These are phyloP conservation scores for Crataegus laevigata DNA, from an alignment of 306 rosid genomes.

Conservation along the genomic window DNA sequence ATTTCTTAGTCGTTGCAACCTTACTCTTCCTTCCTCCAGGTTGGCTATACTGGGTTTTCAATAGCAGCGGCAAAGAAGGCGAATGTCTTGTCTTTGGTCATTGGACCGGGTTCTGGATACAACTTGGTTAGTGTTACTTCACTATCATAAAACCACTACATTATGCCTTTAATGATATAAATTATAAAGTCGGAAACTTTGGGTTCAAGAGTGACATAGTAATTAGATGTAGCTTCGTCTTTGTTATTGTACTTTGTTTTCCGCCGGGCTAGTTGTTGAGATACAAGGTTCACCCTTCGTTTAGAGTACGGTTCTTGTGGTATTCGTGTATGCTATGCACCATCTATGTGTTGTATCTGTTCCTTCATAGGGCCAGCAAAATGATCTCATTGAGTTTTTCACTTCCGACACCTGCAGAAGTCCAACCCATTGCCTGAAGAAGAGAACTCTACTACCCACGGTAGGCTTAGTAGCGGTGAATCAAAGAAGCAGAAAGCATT, in stretches of 20 bases:
- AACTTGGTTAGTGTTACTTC: slow-evolving; percentile 53
- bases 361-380: not conserved
- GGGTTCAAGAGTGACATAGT: not conserved
- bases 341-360: not conserved
- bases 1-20: not conserved
- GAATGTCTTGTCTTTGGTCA: slow-evolving; percentile 53
- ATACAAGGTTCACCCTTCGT: not conserved
- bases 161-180: too few species aligned
- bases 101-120: slow-evolving; percentile 97
- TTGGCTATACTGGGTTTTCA: slow-evolving; percentile 65
- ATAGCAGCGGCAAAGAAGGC: slow-evolving; percentile 70
- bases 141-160: not conserved
- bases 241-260: not conserved
- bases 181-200: too few species aligned
- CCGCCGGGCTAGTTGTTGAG: not conserved
- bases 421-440: slow-evolving; percentile 70
- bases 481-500: slow-evolving; percentile 51
- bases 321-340: not conserved
- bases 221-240: not conserved
- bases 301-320: not conserved
- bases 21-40: slow-evolving; percentile 33
- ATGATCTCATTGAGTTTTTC: slow-evolving; percentile 1
- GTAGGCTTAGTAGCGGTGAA: slow-evolving; percentile 3
- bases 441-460: slow-evolving; percentile 18
- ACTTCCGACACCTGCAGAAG: slow-evolving; percentile 43